phyloP scores from a whole-genome alignment of 169 alveolate species.

The Amoebophrya sp. region DNA sequence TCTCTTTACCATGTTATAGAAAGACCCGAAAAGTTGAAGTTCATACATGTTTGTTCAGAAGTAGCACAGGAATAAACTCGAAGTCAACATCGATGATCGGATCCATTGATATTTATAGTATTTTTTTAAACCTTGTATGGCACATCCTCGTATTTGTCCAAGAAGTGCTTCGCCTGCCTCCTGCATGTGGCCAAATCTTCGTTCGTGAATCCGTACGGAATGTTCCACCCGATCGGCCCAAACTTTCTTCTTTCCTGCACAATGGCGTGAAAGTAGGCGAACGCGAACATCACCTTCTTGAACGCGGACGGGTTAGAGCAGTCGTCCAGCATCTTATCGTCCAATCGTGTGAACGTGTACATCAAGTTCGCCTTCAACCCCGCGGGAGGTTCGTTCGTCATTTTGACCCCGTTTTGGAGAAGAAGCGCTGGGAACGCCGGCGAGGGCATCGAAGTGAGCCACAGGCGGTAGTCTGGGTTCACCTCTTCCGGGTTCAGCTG shows the following conservation, averaged over 20 bases:
- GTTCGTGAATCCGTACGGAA: constrained; percentile 73
- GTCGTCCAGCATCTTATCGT: constrained; percentile 65
- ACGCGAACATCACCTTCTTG: constrained; percentile 67
- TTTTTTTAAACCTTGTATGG: constrained; percentile 62
- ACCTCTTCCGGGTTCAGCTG: constrained; percentile 66
- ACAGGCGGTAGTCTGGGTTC: constrained; percentile 81
- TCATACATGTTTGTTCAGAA: background rate
- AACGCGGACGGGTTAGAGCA: constrained; percentile 45
- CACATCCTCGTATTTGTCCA: constrained; percentile 74
- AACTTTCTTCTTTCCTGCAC: constrained; percentile 68
- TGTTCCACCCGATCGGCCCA: constrained; percentile 91
- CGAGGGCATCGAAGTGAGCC: constrained; percentile 81
- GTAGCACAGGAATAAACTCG: background rate
- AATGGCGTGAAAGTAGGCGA: constrained; percentile 90
- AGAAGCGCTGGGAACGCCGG: constrained; percentile 79
- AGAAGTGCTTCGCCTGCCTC: constrained; percentile 68
- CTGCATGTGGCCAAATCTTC: constrained; percentile 76
- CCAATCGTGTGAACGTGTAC: constrained; percentile 65
- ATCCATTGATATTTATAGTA: background rate
- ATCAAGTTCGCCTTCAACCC: constrained; percentile 73
- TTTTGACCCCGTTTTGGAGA: constrained; percentile 65
- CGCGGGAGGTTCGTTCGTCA: constrained; percentile 57
- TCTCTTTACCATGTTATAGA: background rate
- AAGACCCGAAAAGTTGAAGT: background rate
- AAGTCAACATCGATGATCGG: background rate